These are phyloP conservation scores for Pestalotiopsis sp. DNA, from an alignment of 2,329 filamentous ascomycete species.

Conservation along the genomic window DNA sequence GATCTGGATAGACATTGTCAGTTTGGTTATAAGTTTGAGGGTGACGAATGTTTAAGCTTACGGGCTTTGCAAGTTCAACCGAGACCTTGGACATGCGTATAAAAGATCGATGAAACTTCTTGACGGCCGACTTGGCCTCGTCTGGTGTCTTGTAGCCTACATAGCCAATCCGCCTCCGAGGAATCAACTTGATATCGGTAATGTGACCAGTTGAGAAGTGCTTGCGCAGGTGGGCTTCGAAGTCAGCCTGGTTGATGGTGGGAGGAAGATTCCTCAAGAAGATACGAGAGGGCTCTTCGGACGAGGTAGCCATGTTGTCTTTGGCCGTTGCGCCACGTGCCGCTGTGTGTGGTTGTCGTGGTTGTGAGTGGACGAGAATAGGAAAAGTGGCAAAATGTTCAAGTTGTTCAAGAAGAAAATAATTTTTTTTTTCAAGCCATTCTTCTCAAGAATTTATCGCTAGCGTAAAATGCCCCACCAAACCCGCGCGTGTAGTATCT, in stretches of 20 bases:
- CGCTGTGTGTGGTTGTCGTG: neutral
- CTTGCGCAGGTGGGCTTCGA: slow-evolving; percentile 85
- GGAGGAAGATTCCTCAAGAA: slow-evolving; percentile 87
- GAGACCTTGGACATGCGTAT: slow-evolving; percentile 94
- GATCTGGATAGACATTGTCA: slow-evolving; percentile 22
- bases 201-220: slow-evolving; percentile 82
- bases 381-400: neutral
- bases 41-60: slow-evolving; percentile 18
- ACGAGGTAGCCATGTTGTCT: neutral
- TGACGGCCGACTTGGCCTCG: slow-evolving; percentile 80
- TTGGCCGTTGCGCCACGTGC: slow-evolving; percentile 20
- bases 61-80: slow-evolving; percentile 83
- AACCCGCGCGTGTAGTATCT: neutral
- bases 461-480: neutral
- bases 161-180: slow-evolving; percentile 90
- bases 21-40: too few relatives aligned
- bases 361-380: neutral
- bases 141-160: slow-evolving; percentile 87
- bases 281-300: slow-evolving; percentile 66
- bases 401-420: neutral
- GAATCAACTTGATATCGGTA: slow-evolving; percentile 91
- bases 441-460: neutral
- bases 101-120: slow-evolving; percentile 94
- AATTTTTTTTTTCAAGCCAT: neutral
- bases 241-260: slow-evolving; percentile 80